Evolutionary conservation across 352 stramenopile species (phyloP).

Genomic region (Phytophthora tubulina): DNA sequence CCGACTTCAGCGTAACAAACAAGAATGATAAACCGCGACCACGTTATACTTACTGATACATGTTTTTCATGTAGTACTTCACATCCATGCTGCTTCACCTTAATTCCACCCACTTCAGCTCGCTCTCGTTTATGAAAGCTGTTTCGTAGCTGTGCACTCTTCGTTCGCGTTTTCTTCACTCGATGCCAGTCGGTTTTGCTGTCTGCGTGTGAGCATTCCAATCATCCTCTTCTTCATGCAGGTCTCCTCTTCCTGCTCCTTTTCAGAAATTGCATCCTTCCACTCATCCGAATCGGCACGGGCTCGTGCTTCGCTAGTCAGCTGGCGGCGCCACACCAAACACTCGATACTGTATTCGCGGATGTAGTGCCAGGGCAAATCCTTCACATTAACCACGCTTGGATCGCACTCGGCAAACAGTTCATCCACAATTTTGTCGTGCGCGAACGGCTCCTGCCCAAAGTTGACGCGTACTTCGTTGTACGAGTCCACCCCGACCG

Average conservation of each 20-base stretch:
- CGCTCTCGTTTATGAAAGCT: constrained; percentile 10
- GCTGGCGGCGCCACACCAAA: constrained; percentile 39
- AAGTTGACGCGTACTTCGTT: constrained; percentile 88
- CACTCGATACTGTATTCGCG: constrained; percentile 41
- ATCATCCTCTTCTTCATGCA: constrained; percentile 45
- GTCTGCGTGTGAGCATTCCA: constrained; percentile 41
- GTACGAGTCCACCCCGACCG: constrained; percentile 84
- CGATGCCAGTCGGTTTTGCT: constrained; percentile 46
- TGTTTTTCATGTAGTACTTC: constrained; percentile 28
- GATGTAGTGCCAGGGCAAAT: constrained; percentile 70
- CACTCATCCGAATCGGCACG: constrained; percentile 29
- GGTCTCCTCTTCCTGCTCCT: constrained; percentile 14
- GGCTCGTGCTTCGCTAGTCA: constrained; percentile 19
- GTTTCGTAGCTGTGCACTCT: constrained; percentile 19
- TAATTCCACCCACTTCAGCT: constrained; percentile 5
- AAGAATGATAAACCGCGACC: constrained; percentile 5
- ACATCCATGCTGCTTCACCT: constrained; percentile 24
- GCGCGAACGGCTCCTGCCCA: constrained; percentile 75
- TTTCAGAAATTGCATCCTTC: constrained; percentile 29
- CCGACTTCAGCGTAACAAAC: not conserved
- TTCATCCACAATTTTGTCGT: constrained; percentile 58
- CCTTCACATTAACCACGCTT: constrained; percentile 26
- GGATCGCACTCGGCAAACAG: constrained; percentile 60
- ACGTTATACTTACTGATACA: constrained; percentile 33
- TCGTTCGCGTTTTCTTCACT: constrained; percentile 42